A percentile compares a stretch with the other conserved stretches of the same genome.
Conservation (phyloP, 1,284 basidiomycete species). For the Gomphus sp. region DNA sequence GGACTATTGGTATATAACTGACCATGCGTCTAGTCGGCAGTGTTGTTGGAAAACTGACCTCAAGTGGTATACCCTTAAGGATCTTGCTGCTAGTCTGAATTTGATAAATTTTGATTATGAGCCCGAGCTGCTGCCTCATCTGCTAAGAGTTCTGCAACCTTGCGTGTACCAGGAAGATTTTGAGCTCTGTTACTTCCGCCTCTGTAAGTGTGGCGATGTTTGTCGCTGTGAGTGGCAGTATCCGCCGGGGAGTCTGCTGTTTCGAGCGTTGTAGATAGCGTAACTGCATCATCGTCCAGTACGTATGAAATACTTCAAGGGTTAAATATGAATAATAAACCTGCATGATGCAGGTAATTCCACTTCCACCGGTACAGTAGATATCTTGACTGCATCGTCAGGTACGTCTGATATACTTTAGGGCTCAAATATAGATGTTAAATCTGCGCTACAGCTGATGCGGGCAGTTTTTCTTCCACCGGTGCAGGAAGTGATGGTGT, state of each 20-base stretch:
- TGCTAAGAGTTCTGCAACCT: background rate
- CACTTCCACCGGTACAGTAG: background rate
- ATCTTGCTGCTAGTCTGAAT: background rate
- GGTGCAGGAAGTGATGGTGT: background rate
- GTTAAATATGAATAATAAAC: background rate
- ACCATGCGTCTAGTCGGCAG: background rate
- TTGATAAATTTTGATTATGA: background rate
- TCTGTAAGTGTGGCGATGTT: background rate
- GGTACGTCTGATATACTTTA: background rate
- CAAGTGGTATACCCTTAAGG: background rate
- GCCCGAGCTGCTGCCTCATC: background rate
- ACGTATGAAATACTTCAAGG: background rate
- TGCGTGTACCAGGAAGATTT: background rate
- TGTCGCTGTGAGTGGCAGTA: slow-evolving; percentile 20
- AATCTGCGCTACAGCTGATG: background rate
- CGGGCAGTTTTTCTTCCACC: background rate
- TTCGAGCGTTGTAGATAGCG: background rate
- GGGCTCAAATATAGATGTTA: background rate
- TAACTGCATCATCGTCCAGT: background rate
- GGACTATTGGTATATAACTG: too few relatives aligned
- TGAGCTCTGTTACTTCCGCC: background rate
- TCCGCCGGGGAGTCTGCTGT: slow-evolving; percentile 37
- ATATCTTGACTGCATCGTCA: background rate
- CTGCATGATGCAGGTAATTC: background rate
- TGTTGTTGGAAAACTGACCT: background rate